phyloP scores from a whole-genome alignment of 805 yeast genomes.

The Suhomyces sp. region DNA sequence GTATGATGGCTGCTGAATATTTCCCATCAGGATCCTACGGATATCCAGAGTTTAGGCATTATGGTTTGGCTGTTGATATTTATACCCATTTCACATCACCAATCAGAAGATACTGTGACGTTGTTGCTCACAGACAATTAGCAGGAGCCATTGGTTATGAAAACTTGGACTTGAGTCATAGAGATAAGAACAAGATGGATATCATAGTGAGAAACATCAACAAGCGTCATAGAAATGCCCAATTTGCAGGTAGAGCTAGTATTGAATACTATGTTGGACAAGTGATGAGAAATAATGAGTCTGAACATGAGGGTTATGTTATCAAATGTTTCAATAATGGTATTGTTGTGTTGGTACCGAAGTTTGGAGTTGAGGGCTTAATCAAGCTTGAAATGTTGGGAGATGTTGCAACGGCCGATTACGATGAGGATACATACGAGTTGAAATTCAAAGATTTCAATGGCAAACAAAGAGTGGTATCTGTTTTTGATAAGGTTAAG shows the following conservation, averaged over 20 bases:
- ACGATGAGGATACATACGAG: conserved; percentile 76
- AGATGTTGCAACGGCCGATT: conserved; percentile 59
- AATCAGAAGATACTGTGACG: conserved; percentile 95
- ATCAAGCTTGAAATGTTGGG: conserved; percentile 77
- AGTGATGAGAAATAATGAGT: conserved; percentile 83
- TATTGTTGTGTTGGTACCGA: conserved; percentile 90
- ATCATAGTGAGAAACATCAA: conserved; percentile 84
- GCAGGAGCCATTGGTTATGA: conserved; percentile 99
- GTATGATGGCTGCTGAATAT: conserved; percentile 99
- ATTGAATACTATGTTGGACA: conserved; percentile 98
- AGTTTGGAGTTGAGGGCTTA: conserved; percentile 93
- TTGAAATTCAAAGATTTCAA: conserved; percentile 54
- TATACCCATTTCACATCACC: conserved; percentile 99
- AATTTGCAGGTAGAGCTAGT: conserved; percentile 97
- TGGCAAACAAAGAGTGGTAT: conserved; percentile 49
- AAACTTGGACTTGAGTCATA: conserved; percentile 71
- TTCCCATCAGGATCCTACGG: conserved; percentile 89
- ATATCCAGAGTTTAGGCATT: conserved; percentile 90
- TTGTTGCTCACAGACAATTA: conserved; percentile 93
- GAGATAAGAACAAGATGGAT: conserved; percentile 90
- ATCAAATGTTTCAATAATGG: conserved; percentile 94
- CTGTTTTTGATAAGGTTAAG: conserved; percentile 80
- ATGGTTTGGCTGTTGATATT: conserved; percentile 95
- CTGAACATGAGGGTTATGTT: conserved; percentile 83
- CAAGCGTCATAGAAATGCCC: conserved; percentile 94